These are phyloP conservation scores for Zygnema circumcarinatum DNA, from an alignment of 139 green algal genomes.

Conservation along the genomic window DNA sequence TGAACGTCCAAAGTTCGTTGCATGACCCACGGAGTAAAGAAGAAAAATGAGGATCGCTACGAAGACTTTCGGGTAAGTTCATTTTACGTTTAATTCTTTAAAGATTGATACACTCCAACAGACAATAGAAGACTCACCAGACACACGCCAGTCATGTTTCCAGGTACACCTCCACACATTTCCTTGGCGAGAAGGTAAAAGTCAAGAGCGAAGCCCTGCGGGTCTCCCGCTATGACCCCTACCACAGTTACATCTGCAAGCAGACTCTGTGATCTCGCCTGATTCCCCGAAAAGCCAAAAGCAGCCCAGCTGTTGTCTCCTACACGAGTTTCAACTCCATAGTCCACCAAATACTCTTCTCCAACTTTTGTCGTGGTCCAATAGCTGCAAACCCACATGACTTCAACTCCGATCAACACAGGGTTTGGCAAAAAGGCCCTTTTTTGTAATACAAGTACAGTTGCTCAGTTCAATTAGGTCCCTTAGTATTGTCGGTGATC, in stretches of 20 bases:
- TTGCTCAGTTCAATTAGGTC: too few relatives aligned
- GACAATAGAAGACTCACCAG: conserved; percentile 4
- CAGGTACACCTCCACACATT: conserved; percentile 14
- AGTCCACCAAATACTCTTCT: too few relatives aligned
- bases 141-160: conserved; percentile 18
- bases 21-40: neutral
- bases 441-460: too few relatives aligned
- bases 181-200: conserved; percentile 19
- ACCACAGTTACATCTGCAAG: conserved; percentile 30
- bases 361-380: too few relatives aligned
- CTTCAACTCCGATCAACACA: too few relatives aligned
- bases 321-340: conserved; percentile 13
- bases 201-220: conserved; percentile 11
- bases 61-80: too few relatives aligned
- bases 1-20: neutral
- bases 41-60: neutral
- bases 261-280: conserved; percentile 16
- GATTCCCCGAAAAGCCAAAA: conserved; percentile 30
- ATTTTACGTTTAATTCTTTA: too few relatives aligned
- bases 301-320: conserved; percentile 21
- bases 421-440: too few relatives aligned
- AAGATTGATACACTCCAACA: neutral
- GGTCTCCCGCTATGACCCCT: conserved; percentile 4
- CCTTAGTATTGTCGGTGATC: too few relatives aligned
- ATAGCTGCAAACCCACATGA: too few relatives aligned